Evolutionary conservation across 768 basidiomycete species (phyloP).

Genomic region (Gyrodon lividus): DNA sequence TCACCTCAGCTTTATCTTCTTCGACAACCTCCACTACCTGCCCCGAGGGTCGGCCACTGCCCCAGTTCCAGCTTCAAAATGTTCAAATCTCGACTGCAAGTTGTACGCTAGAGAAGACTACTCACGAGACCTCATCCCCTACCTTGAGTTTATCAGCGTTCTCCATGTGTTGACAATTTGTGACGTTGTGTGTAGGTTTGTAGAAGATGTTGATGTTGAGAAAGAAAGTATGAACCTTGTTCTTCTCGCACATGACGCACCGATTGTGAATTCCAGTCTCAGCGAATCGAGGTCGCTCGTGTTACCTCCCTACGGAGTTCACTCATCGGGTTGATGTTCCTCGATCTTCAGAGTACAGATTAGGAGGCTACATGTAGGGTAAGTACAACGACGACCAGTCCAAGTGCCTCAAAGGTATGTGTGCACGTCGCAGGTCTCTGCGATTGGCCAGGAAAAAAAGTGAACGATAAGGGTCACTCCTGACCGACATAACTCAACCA

Average conservation of each 20-base stretch:
- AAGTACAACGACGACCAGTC: background rate
- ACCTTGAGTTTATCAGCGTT: constrained; percentile 28
- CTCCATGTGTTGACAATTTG: constrained; percentile 5
- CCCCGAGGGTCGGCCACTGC: constrained; percentile 31
- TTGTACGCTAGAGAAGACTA: background rate
- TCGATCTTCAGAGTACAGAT: constrained; percentile 10
- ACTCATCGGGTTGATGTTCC: constrained; percentile 10
- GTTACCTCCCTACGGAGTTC: too few relatives aligned
- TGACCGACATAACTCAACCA: constrained; percentile 20
- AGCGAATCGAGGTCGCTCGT: too few relatives aligned
- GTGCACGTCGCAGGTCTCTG: background rate
- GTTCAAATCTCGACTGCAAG: background rate
- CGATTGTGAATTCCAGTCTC: background rate
- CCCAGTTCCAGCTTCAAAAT: constrained; percentile 37
- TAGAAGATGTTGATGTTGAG: background rate
- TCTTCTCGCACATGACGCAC: background rate
- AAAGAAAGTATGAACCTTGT: too few relatives aligned
- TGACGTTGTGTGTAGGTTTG: background rate
- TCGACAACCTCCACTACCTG: constrained; percentile 41
- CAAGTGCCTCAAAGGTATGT: background rate
- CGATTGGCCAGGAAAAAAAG: background rate
- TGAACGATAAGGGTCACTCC: background rate
- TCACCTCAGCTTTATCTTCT: constrained; percentile 43
- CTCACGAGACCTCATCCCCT: constrained; percentile 38
- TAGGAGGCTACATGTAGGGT: constrained; percentile 7